Conservation (phyloP, 108 stramenopile genomes). For the Conticribra weissflogii region DNA sequence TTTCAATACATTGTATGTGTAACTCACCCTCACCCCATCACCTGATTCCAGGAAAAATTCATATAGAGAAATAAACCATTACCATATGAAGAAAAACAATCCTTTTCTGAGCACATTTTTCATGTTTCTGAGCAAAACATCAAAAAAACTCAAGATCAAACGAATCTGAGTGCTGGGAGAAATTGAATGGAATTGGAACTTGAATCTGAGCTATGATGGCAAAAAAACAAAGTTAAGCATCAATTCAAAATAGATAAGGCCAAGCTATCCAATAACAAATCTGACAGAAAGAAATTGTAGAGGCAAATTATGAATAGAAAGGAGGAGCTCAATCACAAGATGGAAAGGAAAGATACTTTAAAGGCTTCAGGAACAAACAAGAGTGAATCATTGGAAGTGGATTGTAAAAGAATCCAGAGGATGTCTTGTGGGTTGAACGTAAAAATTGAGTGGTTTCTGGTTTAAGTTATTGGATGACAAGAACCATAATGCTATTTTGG, state of each 20-base stretch:
- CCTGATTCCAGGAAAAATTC: too few species aligned
- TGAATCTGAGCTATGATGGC: conserved; percentile 24
- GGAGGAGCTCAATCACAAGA: conserved; percentile 26
- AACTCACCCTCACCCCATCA: too few species aligned
- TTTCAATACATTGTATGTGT: too few species aligned
- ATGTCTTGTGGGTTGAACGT: conserved; percentile 43
- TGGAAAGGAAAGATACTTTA: conserved; percentile 23
- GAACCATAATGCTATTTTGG: conserved; percentile 33
- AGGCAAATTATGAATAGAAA: conserved; percentile 48
- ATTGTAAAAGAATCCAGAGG: conserved; percentile 49
- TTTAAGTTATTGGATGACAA: conserved; percentile 44
- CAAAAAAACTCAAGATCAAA: too few species aligned
- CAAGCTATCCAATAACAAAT: conserved; percentile 36
- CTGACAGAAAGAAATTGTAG: conserved; percentile 42
- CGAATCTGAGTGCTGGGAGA: too few species aligned
- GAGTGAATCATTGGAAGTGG: conserved; percentile 40
- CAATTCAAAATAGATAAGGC: conserved; percentile 41
- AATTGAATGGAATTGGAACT: conserved; percentile 29
- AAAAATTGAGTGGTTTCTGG: conserved; percentile 51
- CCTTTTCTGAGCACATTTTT: too few species aligned
- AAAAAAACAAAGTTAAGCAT: conserved; percentile 33
- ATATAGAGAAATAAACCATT: too few species aligned
- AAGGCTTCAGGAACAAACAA: conserved; percentile 15
- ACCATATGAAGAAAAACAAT: too few species aligned
- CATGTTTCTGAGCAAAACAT: too few species aligned